Base-by-base conservation (phyloP, 352 stramenopile genomes). In the Pythium utonaiense region DNA sequence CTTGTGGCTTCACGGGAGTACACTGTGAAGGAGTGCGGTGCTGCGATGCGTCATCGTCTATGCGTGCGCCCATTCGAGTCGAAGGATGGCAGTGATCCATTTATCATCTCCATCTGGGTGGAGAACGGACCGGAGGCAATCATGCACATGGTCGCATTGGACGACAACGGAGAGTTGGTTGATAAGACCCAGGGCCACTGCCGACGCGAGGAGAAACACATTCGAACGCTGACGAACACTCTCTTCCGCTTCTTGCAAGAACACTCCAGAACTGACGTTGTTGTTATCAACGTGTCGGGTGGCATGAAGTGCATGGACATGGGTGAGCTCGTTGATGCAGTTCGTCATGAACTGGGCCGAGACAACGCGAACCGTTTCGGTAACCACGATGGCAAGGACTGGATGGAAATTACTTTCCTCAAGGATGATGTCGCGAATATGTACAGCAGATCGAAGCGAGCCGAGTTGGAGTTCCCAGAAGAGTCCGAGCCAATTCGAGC, bases 301-400 rank as follows among this genome's bases (percentile, higher is more conserved):
- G 84, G 86, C 17, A 89, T 91, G 73, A 96, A 96, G 64, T 93
- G 84, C 53, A 92, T 96, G 80, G 86, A 96, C 53, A 89, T 96
- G 80, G 86, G 86, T 69, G 84, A 89, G 21, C 73, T 96, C 13
- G 86, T 96, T 25, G 84, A 94, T 73, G 81, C 83, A 21, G 75
- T 93, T 21, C 84, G 86, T 34, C 82, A 82, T 38, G 71, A 94
- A 60, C 64, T 96, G 3, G 80, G 81, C 16, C 70, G 86, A 55
- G 70, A 89, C 62, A 77, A 90, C 55, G 81, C 78, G 5, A 75
- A 74, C 54, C 80, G 80, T 13, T 91, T 89, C 60, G 82, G 82
- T 30, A 89, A 88, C 8, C 71, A 76, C 14, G 82, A 96, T 54
- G 83, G 83, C 7, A 82, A 84, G 16, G 86, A 96, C 47, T 96